Percentiles rank a stretch among this genome's conserved stretches.
These are phyloP conservation scores for Marasmius fiardii DNA, from an alignment of 1,284 basidiomycete species.

Conservation along the genomic window DNA sequence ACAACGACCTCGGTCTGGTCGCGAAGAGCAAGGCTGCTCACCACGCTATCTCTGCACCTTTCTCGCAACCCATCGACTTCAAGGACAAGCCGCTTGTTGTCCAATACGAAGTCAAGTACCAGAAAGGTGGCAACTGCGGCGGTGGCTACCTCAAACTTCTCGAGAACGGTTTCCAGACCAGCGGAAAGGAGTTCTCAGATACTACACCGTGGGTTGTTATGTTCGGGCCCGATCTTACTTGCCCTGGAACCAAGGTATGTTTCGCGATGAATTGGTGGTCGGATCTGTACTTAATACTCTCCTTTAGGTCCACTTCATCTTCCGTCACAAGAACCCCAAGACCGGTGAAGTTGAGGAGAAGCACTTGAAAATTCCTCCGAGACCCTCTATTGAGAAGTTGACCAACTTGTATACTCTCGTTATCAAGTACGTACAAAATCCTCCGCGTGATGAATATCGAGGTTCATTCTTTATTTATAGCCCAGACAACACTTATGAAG, in stretches of 20 bases:
- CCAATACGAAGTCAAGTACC: constrained; percentile 99
- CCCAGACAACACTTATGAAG: constrained; percentile 94
- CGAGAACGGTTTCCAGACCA: constrained; percentile 87
- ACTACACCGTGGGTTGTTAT: constrained; percentile 98
- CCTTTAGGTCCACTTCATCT: constrained; percentile 89
- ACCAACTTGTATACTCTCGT: constrained; percentile 93
- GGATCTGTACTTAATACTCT: constrained; percentile 10
- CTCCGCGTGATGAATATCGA: not conserved
- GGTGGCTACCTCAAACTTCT: constrained; percentile 99
- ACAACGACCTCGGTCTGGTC: constrained; percentile 87
- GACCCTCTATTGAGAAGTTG: constrained; percentile 83
- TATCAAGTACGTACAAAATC: constrained; percentile 62
- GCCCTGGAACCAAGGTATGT: constrained; percentile 78
- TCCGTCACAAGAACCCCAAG: constrained; percentile 92
- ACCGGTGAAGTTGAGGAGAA: constrained; percentile 96
- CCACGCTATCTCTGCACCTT: constrained; percentile 96
- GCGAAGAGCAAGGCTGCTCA: constrained; percentile 92
- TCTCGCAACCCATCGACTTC: constrained; percentile 78
- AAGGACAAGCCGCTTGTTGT: constrained; percentile 89
- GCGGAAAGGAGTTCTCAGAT: constrained; percentile 92
- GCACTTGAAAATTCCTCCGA: constrained; percentile 83
- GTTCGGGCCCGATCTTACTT: constrained; percentile 90
- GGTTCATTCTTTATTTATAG: constrained; percentile 33
- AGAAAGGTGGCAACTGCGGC: constrained; percentile 98
- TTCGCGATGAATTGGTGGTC: constrained; percentile 12